Base-by-base conservation (phyloP, 2,329 filamentous ascomycete genomes). In the Sclerotinia nivalis region DNA sequence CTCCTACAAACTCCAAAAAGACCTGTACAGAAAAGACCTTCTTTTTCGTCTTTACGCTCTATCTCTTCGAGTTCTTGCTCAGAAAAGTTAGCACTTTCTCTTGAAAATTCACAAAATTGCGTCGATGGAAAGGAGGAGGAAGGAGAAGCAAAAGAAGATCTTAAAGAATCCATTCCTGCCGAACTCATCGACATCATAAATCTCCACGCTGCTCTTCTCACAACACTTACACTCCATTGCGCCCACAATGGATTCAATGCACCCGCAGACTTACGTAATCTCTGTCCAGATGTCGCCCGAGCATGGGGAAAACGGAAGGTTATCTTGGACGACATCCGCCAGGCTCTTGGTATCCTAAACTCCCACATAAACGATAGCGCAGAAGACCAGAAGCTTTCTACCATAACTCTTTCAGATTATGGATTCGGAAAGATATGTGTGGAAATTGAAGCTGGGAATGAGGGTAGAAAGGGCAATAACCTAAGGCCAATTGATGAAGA, bases 231-330 rank as follows among this genome's bases (percentile, higher is more conserved):
- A 0, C 81, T 93, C 13, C 90, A 93, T 75, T 85, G 88, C 71
- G 89, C 89, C 1, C 91, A 94, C 79, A 88, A 90, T 78, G 89
- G 89, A 71, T 81, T 82, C 43, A 82, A 84, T 60, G 83, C 86
- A 0, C 89, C 91, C 0, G 86, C 89, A 34, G 89, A 93, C 75
- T 79, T 93, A 58, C 82, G 84, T 49, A 81, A 84, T 43, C 83
- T 93, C 49, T 84, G 86, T 47, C 87, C 87, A 13, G 84, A 88
- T 69, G 83, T 92, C 54, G 87, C 90, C 18, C 85, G 88, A 73
- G 82, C 89, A 50, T 94, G 91, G 91, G 89, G 90, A 71, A 93
- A 91, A 80, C 85, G 90, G 45, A 84, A 84, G 69, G 89, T 93
- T 22, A 86, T 84, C 0, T 80, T 86, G 0, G 86, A 88, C 54